Base-by-base conservation (phyloP, 164 flowering plant species). In the grape (Vitis vinifera) region DNA sequence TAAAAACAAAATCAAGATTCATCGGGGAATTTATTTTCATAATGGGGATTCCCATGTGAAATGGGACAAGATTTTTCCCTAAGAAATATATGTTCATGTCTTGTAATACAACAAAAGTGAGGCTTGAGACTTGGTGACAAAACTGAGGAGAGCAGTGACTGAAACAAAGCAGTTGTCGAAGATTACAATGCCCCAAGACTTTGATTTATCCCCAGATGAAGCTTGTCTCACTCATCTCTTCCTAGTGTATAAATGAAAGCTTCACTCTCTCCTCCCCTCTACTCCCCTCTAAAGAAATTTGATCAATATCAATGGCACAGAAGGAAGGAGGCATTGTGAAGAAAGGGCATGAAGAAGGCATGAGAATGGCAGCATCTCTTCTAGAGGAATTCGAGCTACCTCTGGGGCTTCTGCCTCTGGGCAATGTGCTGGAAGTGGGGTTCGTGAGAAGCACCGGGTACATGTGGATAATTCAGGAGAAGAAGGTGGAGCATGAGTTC, bases 271-370 rank as follows among this genome's bases (percentile, higher is more conserved):
- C 30, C 5, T 51, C 27, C 27, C 27, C 27, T 23, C 27, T 23
- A 23, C 27, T 44, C 57, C 49, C 7, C 30, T 10, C 27, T 0
- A 31, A 0, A 2, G 62, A 66, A 7, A 63, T 9, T 51, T 19
- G 47, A n/a, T 55, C 31, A 51, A 30, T 37, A 37, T 4, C 31
- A 57, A 70, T 63, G 75, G 74, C 71, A 19, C 71, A 71, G 77
- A 75, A 75, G 58, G 77, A 75, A 78, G 81, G 77, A 31, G 81
- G 74, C 8, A 68, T 74, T 16, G 74, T 81, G 44, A 67, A 76
- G 76, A 78, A 73, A 29, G 81, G 79, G 1, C 80, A 76, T n/a
- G 77, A 81, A 4, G 84, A 78, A 51, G 82, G 84, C 3, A 53
- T 78, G 23, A 69, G 69, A 59, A 9, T 81, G 75, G 82, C 81